Base-by-base conservation (phyloP, 495 filamentous ascomycete species). In the Corynascus novoguineensis region DNA sequence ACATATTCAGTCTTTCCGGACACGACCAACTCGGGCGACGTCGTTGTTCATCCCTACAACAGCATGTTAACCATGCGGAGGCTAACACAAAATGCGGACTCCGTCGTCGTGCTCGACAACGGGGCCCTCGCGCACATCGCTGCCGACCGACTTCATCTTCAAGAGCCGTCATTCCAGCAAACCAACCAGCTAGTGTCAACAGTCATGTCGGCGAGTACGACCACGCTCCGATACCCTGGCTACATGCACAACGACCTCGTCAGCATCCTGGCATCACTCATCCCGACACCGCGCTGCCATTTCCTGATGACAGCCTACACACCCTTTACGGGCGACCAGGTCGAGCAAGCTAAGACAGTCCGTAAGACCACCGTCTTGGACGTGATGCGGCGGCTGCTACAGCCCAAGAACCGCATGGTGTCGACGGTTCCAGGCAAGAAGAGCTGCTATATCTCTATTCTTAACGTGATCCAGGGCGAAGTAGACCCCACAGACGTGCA, bases 231-330 rank as follows among this genome's bases (percentile, higher is more conserved):
- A 57, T 97, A 98, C 69, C 93, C 93, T 1, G 93, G 95, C 25
- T 98, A 98, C 68, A 97, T 98, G 95, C 93, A 98, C 75, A 98
- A 98, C 69, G 93, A 98, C 67, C 86, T 98, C 8, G 92, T 95
- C 60, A 90, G 92, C 65, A 97, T 98, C 66, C 84, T 97, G 45
- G 95, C 93, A 35, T 95, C 91, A 21, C 80, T 98, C 6, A 97
- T 98, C 49, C 93, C 93, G 9, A 97, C 91, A 0, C 93, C 93
- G 14, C 88, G 93, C 53, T 95, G 90, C 71, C 93, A 98, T 70
- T 98, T 98, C 82, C 78, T 98, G 38, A 91, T 97, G 84, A 97
- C 93, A 2, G 90, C 91, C 19, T 98, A 97, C 73, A 98, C 93
- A 0, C 93, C 93, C 9, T 98, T 98, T 64, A 97, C 93, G 2